Evolutionary conservation across 139 green algal species (phyloP), one percentile per base, ranked within the genome.

Genomic region (Raphidocelis subcapitata): DNA sequence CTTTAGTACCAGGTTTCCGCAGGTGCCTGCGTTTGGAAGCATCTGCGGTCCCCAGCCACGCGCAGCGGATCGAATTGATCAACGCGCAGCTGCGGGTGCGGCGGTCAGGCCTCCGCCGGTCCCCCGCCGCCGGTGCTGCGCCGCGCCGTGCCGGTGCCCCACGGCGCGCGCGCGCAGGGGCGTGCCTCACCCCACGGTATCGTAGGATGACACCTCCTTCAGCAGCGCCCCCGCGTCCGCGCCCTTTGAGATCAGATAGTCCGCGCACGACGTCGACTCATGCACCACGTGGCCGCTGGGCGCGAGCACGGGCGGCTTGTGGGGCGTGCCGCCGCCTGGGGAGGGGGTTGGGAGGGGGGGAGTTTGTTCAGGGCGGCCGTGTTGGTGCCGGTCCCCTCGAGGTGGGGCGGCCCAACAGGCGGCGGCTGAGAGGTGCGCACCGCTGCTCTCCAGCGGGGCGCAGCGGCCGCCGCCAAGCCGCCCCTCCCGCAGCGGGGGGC

Each of bases 241-340:
- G 16, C 70, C 75, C 41, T 54, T 23, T 49, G 20, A 33, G 29
- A 93, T 83, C 4, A 96, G 81, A 73, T 92, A 91, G 5, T 76
- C 44, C 2, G 89, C 85, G 67, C 88, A 92, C 3, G 80, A 75
- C 5, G 88, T 91, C 16, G 74, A 69, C 68, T 97, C 92, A 60
- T 94, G 87, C 8, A 95, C n/a, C 3, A 90, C 82, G 60, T 87
- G 84, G 15, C 92, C 91, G 18, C 41, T 71, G 2, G 33, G 2
- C 28, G 74, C 69, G 1, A 95, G 56, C 3, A 95, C 62, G 4
- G 92, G 79, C 2, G 76, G 84, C 75, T 93, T 94, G 81, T 97
- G 92, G 12, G 92, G 92, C 1, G 92, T 97, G 55, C 92, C 92
- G 10, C 86, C 90, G 84, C 71, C 51, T 81, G 69, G 31, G 65